Conservation (phyloP, 2,329 filamentous ascomycete genomes). For the Phyllosticta ampelicida region DNA sequence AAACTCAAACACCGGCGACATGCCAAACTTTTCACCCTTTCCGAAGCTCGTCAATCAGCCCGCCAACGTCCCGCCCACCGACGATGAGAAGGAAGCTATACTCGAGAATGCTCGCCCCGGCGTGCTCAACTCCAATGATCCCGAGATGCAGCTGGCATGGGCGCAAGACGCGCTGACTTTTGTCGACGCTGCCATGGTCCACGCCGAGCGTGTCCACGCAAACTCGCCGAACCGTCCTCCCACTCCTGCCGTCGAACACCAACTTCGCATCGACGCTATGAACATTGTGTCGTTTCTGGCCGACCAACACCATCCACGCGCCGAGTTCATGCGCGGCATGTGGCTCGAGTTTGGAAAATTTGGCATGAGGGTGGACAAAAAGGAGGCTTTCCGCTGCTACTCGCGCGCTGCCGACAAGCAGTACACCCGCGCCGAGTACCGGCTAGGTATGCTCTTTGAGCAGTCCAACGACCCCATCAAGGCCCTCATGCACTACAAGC, state of each 20-base stretch:
- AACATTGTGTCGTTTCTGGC: conserved; percentile 87
- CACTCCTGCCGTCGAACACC: conserved; percentile 81
- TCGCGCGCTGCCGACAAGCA: conserved; percentile 74
- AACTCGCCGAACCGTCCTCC: conserved; percentile 52
- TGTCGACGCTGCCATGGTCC: conserved; percentile 73
- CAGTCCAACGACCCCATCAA: conserved; percentile 86
- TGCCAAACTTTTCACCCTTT: conserved; percentile 82
- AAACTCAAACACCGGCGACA: conserved; percentile 31
- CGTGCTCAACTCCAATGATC: conserved; percentile 87
- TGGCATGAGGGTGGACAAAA: conserved; percentile 79
- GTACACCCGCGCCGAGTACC: conserved; percentile 82
- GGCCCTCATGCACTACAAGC: conserved; percentile 81
- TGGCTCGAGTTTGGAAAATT: conserved; percentile 99
- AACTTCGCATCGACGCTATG: conserved; percentile 76
- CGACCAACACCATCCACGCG: conserved; percentile 84
- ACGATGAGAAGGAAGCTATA: conserved; percentile 87
- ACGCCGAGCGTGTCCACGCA: conserved; percentile 56
- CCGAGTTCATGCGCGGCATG: conserved; percentile 87
- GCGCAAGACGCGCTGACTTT: conserved; percentile 84
- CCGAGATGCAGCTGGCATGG: conserved; percentile 94
- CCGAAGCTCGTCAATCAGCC: conserved; percentile 69
- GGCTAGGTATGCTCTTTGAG: conserved; percentile 97
- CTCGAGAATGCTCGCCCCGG: conserved; percentile 73
- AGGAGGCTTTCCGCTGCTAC: conserved; percentile 85
- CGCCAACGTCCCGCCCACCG: conserved; percentile 82